Evolutionary conservation across 306 rosid genomes (phyloP).

Genomic region (Dryas octopetala): DNA sequence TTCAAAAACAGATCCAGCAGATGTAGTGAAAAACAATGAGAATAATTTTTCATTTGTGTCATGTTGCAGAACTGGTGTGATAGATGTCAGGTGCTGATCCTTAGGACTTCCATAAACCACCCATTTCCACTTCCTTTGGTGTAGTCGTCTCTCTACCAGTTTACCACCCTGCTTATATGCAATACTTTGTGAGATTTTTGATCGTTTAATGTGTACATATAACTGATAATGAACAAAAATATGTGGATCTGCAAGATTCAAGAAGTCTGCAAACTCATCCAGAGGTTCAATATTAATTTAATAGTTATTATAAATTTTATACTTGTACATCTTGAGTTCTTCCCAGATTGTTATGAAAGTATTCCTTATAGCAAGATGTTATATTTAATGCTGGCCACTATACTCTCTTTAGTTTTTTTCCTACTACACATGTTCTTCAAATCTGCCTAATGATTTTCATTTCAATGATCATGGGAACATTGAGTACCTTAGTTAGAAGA

Average conservation of each 20-base stretch:
- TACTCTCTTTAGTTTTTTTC: background rate
- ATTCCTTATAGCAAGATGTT: background rate
- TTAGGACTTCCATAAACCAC: constrained; percentile 73
- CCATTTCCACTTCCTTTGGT: constrained; percentile 98
- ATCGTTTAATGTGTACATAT: background rate
- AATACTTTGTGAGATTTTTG: background rate
- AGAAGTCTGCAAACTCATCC: background rate
- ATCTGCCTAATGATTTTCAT: background rate
- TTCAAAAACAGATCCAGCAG: constrained; percentile 71
- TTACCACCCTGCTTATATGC: constrained; percentile 57
- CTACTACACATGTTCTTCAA: background rate
- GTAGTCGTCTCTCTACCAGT: constrained; percentile 75
- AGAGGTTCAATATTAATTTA: background rate
- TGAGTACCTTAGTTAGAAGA: constrained; percentile 81
- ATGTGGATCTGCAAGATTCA: background rate
- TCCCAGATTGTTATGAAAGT: background rate
- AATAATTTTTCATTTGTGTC: constrained; percentile 50
- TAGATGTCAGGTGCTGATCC: constrained; percentile 65
- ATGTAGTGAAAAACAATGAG: constrained; percentile 70
- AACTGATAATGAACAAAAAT: background rate
- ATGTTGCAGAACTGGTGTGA: constrained; percentile 54
- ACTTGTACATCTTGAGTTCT: background rate
- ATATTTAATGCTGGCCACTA: background rate
- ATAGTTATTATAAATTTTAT: background rate
- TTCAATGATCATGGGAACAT: background rate